phyloP scores from a whole-genome alignment of 345 rosid species.

The Camelina laxa region DNA sequence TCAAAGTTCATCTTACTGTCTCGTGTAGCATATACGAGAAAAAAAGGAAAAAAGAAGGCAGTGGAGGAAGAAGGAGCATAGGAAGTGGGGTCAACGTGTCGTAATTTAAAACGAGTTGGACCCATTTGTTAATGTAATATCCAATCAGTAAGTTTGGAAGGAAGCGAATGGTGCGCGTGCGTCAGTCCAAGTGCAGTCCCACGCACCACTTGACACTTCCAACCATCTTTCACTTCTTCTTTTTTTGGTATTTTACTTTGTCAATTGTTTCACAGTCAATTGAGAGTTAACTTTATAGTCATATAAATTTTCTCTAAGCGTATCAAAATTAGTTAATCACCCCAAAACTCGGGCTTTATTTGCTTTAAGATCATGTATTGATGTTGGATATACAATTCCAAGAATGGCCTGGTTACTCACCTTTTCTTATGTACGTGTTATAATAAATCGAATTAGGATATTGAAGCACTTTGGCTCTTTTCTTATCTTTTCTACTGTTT shows the following conservation, averaged over 20 bases:
- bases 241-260: background rate
- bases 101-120: background rate
- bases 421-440: background rate
- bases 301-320: background rate
- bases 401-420: background rate
- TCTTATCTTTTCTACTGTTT: too few species aligned
- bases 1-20: background rate
- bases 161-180: slow-evolving; percentile 45
- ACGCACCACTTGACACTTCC: slow-evolving; percentile 27
- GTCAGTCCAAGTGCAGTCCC: slow-evolving; percentile 38
- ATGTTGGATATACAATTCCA: background rate
- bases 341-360: background rate
- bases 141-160: slow-evolving; percentile 43
- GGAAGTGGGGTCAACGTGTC: slow-evolving; percentile 48
- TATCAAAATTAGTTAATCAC: background rate
- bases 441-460: background rate
- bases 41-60: background rate
- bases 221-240: background rate
- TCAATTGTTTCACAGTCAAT: slow-evolving; percentile 15
- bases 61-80: slow-evolving; percentile 28
- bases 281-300: background rate
- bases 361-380: background rate
- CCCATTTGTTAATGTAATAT: slow-evolving; percentile 31
- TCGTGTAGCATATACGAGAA: background rate
- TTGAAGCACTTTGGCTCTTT: background rate